Conservation (phyloP, 2,329 filamentous ascomycete species). For the Colletotrichum sp. region DNA sequence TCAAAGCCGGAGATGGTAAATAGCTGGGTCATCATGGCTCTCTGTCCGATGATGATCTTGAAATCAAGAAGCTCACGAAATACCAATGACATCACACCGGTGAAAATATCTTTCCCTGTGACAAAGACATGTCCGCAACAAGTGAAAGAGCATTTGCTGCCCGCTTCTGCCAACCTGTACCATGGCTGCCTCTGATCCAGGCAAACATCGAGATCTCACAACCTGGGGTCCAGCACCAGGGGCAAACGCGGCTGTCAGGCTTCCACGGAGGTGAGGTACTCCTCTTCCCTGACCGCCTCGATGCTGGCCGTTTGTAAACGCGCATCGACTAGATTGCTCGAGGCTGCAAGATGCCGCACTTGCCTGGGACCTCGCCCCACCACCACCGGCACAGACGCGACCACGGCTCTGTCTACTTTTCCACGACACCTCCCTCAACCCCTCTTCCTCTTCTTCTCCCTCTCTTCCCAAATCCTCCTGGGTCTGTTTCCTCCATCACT, state of each 20-base stretch:
- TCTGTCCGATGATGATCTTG: no score
- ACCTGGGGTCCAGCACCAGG: fast-evolving
- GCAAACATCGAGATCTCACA: not conserved
- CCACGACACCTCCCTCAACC: not conserved
- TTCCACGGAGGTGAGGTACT: fast-evolving
- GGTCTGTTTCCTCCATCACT: not conserved
- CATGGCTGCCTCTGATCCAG: not conserved
- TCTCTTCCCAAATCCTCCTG: not conserved
- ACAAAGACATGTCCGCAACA: fast-evolving
- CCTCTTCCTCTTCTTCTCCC: not conserved
- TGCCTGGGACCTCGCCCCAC: fast-evolving
- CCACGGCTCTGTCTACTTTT: not conserved
- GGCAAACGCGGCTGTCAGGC: not conserved
- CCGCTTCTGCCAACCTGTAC: not conserved
- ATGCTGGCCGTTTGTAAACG: not conserved
- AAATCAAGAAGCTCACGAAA: no score
- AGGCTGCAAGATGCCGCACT: not conserved
- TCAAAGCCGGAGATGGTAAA: fast-evolving
- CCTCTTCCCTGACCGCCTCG: not conserved
- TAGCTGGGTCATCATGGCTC: not conserved
- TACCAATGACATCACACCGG: not conserved
- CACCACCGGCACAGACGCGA: not conserved
- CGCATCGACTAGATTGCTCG: not conserved
- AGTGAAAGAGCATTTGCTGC: no score
- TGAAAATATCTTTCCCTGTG: not conserved